Evolutionary conservation across 1,284 basidiomycete species (phyloP).

Genomic region (Mycosarcoma mackinlayi): DNA sequence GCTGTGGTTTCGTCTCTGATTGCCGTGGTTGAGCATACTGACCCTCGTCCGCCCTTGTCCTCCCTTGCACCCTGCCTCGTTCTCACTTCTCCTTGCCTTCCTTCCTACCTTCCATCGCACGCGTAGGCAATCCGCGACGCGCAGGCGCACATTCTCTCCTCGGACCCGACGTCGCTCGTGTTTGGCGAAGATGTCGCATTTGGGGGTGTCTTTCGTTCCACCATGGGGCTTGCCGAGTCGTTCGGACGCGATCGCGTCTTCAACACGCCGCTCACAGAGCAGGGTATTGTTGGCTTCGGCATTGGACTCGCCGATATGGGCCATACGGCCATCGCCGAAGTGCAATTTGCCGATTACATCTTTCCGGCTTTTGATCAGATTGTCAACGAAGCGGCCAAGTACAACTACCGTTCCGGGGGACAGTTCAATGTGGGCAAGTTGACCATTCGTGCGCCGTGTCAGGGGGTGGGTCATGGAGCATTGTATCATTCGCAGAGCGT

Average conservation of each 20-base stretch:
- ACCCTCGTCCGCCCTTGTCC: neutral
- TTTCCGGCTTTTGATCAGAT: slow-evolving; percentile 72
- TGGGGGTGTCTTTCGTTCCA: slow-evolving; percentile 90
- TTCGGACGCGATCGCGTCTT: slow-evolving; percentile 72
- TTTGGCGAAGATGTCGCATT: slow-evolving; percentile 79
- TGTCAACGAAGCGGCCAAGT: slow-evolving; percentile 95
- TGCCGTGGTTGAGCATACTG: slow-evolving; percentile 13
- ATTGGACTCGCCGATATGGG: slow-evolving; percentile 93
- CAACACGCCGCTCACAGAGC: slow-evolving; percentile 61
- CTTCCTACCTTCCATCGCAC: too few species aligned
- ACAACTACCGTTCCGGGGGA: slow-evolving; percentile 87
- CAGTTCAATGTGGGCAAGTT: slow-evolving; percentile 83
- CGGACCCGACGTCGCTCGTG: slow-evolving; percentile 83
- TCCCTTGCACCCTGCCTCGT: too few species aligned
- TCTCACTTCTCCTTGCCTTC: too few species aligned
- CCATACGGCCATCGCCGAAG: slow-evolving; percentile 92
- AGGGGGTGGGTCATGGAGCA: slow-evolving; percentile 72
- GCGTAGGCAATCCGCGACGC: slow-evolving; percentile 61
- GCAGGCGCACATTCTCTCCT: slow-evolving; percentile 51
- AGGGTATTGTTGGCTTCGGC: slow-evolving; percentile 93
- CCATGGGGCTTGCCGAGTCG: slow-evolving; percentile 90
- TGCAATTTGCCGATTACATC: slow-evolving; percentile 73
- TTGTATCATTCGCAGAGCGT: slow-evolving; percentile 94
- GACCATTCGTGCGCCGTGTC: slow-evolving; percentile 78
- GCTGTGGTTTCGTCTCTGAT: slow-evolving; percentile 1